Base-by-base conservation (phyloP, 2,329 filamentous ascomycete species). In the Bipolaris victoriae region DNA sequence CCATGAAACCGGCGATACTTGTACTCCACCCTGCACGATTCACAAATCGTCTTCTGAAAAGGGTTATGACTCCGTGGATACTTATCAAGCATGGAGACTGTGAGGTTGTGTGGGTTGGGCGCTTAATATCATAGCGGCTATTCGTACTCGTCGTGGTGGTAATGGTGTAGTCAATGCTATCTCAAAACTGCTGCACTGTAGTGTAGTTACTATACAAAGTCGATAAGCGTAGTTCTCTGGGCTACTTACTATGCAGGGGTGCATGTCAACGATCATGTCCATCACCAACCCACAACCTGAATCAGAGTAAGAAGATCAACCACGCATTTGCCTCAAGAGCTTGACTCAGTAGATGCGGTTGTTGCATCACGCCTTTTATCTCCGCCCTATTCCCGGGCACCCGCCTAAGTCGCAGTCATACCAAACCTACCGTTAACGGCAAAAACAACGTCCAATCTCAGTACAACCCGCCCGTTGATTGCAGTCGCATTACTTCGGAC, bases 401-500 rank as follows among this genome's bases (percentile, higher is more conserved):
- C 20, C 20, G 20, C 46, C 22, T 5, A 37, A 26, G 10, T 49
- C 16, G 13, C 7, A n/a, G n/a, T 10, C 29, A 18, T 16, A 18
- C 29, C 46, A 24, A 39, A 46, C 16, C 45, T 49, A 49, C 46
- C 46, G 6, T 36, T 24, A 15, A 36, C 7, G 52, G 52, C 24
- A 55, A 50, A 31, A 51, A 55, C 10, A 2, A 7, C 6, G 7
- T 16, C 24, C 24, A 48, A 57, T 31, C 10, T 31, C 10, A 29
- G 11, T 1, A 31, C n/a, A 7, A 11, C 4, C 16, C 40, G 13
- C 29, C 54, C 49, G 26, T 57, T 10, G 54, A 57, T 53, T 53
- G 35, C 54, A 33, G 49, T 52, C 43, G 49, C 54, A 47, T 44
- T 57, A 48, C 49, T 57, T 57, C 54, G 54, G 54, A 53, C 54